Evolutionary conservation across 2,329 filamentous ascomycete genomes (phyloP).

Genomic region (Fusarium sp.): DNA sequence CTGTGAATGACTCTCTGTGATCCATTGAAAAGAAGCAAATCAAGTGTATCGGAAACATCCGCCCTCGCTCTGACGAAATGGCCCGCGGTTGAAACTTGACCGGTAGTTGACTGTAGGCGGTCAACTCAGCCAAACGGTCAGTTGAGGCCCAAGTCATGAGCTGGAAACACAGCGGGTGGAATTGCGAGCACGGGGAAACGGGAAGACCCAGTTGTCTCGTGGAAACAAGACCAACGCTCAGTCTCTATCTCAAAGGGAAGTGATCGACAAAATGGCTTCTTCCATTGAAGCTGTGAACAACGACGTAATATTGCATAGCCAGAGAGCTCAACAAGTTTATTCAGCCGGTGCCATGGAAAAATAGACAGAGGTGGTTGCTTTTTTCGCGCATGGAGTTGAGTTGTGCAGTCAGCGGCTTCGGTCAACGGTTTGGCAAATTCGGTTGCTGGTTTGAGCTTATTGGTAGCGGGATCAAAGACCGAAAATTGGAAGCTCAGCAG

Average conservation of each 20-base stretch:
- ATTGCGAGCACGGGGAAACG: slow-evolving; percentile 24
- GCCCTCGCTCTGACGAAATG: slow-evolving; percentile 21
- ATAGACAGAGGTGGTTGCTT: neutral
- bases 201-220: slow-evolving; percentile 28
- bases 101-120: slow-evolving; percentile 4
- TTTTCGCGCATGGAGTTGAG: slow-evolving; percentile 3
- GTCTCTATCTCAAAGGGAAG: slow-evolving; percentile 29
- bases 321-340: slow-evolving; percentile 12
- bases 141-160: slow-evolving; percentile 18
- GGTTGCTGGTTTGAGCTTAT: slow-evolving; percentile 22
- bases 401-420: slow-evolving; percentile 34
- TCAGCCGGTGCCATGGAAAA: slow-evolving; percentile 20
- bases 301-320: slow-evolving; percentile 40
- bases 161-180: slow-evolving; percentile 7
- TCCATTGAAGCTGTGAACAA: slow-evolving; percentile 8
- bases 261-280: slow-evolving; percentile 29
- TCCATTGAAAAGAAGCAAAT: neutral
- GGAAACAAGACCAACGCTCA: slow-evolving; percentile 20
- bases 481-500: slow-evolving; percentile 4
- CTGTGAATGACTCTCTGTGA: slow-evolving; percentile 13
- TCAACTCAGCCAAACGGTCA: slow-evolving; percentile 35
- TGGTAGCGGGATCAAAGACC: slow-evolving; percentile 7
- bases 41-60: slow-evolving; percentile 13
- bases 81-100: neutral
- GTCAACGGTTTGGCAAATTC: slow-evolving; percentile 4